phyloP scores from a whole-genome alignment of 768 basidiomycete species.

The Lactarius deliciosus region DNA sequence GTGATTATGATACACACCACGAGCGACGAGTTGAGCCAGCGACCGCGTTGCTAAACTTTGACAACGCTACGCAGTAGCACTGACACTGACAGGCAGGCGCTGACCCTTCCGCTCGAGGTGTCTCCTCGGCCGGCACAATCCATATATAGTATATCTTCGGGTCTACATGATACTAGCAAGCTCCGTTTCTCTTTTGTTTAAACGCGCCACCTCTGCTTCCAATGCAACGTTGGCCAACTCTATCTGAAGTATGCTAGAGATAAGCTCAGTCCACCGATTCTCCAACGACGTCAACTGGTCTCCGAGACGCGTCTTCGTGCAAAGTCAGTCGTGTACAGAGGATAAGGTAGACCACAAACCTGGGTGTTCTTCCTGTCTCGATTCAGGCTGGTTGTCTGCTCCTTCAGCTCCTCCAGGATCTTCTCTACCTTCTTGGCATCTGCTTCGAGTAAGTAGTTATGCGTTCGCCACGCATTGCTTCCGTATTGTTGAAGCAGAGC shows the following conservation, averaged over 20 bases:
- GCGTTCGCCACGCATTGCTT: constrained; percentile 86
- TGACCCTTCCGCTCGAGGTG: neutral
- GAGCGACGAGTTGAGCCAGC: neutral
- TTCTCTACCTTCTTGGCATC: constrained; percentile 70
- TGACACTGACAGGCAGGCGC: neutral
- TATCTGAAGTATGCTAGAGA: constrained; percentile 87
- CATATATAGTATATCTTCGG: constrained; percentile 17
- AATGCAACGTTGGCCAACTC: constrained; percentile 93
- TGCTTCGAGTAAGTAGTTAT: constrained; percentile 84
- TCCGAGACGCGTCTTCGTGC: constrained; percentile 67
- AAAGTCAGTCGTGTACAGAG: neutral
- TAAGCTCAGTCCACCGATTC: constrained; percentile 88
- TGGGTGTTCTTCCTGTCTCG: constrained; percentile 84
- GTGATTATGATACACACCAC: constrained; percentile 15
- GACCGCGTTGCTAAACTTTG: constrained; percentile 4
- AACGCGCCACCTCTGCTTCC: constrained; percentile 71
- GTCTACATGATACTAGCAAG: constrained; percentile 42
- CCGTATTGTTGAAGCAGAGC: constrained; percentile 84
- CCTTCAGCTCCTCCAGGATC: constrained; percentile 72
- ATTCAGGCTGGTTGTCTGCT: constrained; percentile 82
- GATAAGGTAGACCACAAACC: constrained; percentile 42
- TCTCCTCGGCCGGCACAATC: constrained; percentile 17
- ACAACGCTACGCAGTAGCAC: neutral
- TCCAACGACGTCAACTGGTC: constrained; percentile 79
- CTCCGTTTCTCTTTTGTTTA: constrained; percentile 61